A percentile compares a stretch with the other conserved stretches of the same genome.
phyloP scores from a whole-genome alignment of 164 flowering plant species.

The Stephania yunnanensis region DNA sequence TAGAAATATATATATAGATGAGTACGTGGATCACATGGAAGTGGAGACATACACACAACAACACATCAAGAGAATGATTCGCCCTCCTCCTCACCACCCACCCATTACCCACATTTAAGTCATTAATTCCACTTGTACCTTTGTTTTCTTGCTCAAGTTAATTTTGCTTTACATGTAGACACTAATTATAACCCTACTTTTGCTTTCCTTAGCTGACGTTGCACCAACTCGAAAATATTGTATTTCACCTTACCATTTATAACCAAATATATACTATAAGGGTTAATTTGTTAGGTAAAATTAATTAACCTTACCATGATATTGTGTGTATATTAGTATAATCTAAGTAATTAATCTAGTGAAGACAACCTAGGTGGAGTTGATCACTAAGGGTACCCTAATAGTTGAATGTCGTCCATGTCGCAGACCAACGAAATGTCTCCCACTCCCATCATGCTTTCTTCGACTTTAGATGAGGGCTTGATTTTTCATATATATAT shows the following conservation, averaged over 20 bases:
- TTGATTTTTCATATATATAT: too few species aligned
- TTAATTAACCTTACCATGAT: too few species aligned
- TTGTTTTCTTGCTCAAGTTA: slow-evolving; percentile 1
- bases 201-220: slow-evolving; percentile 1
- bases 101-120: slow-evolving; percentile 13
- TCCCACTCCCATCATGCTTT: slow-evolving; percentile 12
- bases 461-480: neutral
- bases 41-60: slow-evolving; percentile 14
- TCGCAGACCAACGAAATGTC: neutral
- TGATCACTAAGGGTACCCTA: neutral
- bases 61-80: slow-evolving; percentile 29
- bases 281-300: too few species aligned
- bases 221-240: neutral
- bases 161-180: slow-evolving; percentile 1
- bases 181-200: neutral
- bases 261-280: too few species aligned
- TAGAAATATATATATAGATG: neutral
- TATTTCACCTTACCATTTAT: neutral
- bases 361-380: neutral
- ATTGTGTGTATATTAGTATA: too few species aligned
- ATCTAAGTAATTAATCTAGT: neutral
- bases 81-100: slow-evolving; percentile 12
- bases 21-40: slow-evolving; percentile 28
- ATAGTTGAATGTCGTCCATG: slow-evolving; percentile 2
- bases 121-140: neutral